Evolutionary conservation across 2,329 filamentous ascomycete genomes (phyloP).

Genomic region (Aspergillus eucalypticola): DNA sequence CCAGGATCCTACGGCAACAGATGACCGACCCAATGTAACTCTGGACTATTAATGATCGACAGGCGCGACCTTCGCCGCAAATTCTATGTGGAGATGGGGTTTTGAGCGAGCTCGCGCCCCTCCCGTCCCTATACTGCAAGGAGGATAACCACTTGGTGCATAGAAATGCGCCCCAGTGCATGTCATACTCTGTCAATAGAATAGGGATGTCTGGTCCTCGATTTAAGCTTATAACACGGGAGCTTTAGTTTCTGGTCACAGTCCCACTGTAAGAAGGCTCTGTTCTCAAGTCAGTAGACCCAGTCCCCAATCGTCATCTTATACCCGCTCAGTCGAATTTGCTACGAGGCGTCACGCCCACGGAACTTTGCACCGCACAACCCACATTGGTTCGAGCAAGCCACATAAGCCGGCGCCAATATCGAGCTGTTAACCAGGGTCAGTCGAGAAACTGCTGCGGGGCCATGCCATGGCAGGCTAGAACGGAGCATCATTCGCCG

Average conservation of each 20-base stretch:
- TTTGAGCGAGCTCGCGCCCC: not conserved
- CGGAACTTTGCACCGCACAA: not conserved
- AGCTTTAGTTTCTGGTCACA: not conserved
- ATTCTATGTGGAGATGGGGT: not conserved
- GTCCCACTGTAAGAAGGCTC: not conserved
- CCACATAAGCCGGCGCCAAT: not conserved
- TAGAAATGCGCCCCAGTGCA: not conserved
- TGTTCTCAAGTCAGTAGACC: not conserved
- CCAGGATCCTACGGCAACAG: not conserved
- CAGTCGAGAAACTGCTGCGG: not conserved
- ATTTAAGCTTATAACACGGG: not conserved
- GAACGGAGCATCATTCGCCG: not conserved
- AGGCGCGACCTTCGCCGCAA: not conserved
- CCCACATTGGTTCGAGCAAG: not conserved
- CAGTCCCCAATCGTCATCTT: not conserved
- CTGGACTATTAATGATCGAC: not conserved
- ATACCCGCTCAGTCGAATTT: not conserved
- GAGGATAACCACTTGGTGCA: not conserved
- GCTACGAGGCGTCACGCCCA: not conserved
- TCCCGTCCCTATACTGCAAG: not conserved
- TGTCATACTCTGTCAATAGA: not conserved
- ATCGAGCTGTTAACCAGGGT: not conserved
- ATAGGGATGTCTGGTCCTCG: not conserved
- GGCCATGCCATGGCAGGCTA: not conserved
- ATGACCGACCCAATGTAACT: not conserved